Conservation (phyloP, 2,329 filamentous ascomycete species). For the Botrytis aclada region DNA sequence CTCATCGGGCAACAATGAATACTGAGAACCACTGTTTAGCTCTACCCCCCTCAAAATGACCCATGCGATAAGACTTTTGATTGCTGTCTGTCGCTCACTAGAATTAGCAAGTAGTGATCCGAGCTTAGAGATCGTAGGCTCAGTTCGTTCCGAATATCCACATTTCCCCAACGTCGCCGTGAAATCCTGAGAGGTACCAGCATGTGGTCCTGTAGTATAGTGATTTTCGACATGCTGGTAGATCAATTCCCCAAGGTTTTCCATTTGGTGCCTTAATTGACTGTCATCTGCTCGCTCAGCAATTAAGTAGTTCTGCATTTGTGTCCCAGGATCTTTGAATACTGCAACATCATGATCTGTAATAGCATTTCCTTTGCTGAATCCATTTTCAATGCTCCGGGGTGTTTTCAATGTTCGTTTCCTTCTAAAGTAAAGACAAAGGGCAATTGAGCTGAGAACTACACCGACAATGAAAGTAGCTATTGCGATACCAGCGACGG, state of each 20-base stretch:
- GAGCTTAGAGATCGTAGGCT: neutral
- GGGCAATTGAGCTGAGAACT: neutral
- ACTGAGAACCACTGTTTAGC: neutral
- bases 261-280: conserved; percentile 38
- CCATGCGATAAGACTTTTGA: conserved; percentile 8
- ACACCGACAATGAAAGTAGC: conserved; percentile 38
- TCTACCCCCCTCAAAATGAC: neutral
- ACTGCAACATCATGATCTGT: neutral
- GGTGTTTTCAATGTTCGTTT: neutral
- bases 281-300: conserved; percentile 40
- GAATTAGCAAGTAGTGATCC: conserved; percentile 8
- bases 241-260: conserved; percentile 39
- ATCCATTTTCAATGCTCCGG: neutral
- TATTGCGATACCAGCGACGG: conserved; percentile 40
- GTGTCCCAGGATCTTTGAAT: neutral
- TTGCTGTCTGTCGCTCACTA: neutral
- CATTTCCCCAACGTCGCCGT: neutral
- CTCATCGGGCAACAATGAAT: conserved; percentile 13
- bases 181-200: conserved; percentile 1
- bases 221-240: conserved; percentile 43
- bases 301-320: conserved; percentile 37
- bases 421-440: neutral
- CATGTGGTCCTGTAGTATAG: conserved; percentile 35
- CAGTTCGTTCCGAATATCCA: conserved; percentile 1
- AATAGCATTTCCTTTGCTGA: neutral